These are phyloP conservation scores for Colletotrichum magnum DNA, from an alignment of 2,329 filamentous ascomycete species.

Conservation along the genomic window DNA sequence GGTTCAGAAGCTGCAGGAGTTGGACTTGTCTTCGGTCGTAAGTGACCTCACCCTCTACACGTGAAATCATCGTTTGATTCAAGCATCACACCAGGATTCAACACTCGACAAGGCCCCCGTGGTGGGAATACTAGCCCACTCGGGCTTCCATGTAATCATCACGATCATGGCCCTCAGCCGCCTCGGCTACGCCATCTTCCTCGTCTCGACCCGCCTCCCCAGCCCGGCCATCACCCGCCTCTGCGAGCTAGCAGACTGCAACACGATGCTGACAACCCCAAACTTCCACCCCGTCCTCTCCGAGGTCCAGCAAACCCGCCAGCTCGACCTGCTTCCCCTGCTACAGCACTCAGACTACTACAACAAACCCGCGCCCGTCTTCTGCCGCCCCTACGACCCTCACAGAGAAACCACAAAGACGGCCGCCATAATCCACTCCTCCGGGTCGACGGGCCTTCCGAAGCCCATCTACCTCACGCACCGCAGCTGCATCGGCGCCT, in stretches of 20 bases:
- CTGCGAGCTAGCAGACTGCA: neutral
- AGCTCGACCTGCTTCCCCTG: neutral
- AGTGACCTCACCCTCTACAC: neutral
- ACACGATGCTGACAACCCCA: neutral
- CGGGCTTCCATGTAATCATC: constrained; percentile 67
- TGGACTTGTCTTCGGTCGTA: neutral
- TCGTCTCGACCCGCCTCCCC: constrained; percentile 10
- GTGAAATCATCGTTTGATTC: neutral
- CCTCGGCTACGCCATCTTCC: constrained; percentile 63
- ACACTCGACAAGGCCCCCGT: constrained; percentile 50
- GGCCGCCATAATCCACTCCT: constrained; percentile 48
- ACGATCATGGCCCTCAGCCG: constrained; percentile 66
- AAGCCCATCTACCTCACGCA: constrained; percentile 74
- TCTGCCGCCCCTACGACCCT: neutral
- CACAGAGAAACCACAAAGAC: constrained; percentile 13
- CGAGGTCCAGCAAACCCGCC: constrained; percentile 5
- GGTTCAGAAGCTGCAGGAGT: neutral
- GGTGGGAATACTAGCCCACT: constrained; percentile 64
- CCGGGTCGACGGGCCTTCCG: constrained; percentile 71
- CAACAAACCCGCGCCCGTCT: neutral
- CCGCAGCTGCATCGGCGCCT: constrained; percentile 62
- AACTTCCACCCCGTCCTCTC: constrained; percentile 8
- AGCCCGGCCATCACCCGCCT: constrained; percentile 4
- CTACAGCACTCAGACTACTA: constrained; percentile 4
- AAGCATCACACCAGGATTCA: neutral